Evolutionary conservation across 768 basidiomycete genomes (phyloP).

Genomic region (Boletus subcaerulescens): DNA sequence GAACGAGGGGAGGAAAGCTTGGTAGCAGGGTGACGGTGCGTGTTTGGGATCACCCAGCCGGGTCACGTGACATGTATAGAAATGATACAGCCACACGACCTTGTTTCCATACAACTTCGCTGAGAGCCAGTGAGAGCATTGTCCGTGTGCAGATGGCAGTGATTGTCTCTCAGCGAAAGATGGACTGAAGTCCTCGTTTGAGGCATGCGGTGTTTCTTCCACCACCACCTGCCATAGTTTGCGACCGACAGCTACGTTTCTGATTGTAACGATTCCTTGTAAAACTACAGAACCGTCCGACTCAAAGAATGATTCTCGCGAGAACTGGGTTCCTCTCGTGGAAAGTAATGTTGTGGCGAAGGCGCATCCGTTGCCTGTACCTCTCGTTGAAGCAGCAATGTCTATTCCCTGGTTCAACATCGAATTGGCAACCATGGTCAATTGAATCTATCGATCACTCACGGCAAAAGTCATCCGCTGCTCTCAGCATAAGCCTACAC

Average conservation of each 20-base stretch:
- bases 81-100: background rate
- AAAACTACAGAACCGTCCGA: background rate
- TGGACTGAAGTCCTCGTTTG: conserved; percentile 62
- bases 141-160: conserved; percentile 13
- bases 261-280: too few relatives aligned
- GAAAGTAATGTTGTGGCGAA: conserved; percentile 30
- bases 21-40: background rate
- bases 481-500: conserved; percentile 45
- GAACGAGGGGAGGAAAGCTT: background rate
- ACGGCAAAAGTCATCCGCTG: conserved; percentile 53
- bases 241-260: conserved; percentile 29
- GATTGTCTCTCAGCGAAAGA: conserved; percentile 34
- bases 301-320: conserved; percentile 22
- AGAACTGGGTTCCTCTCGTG: conserved; percentile 6
- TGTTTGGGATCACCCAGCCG: background rate
- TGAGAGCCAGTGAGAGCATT: conserved; percentile 14
- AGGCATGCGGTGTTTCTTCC: conserved; percentile 52
- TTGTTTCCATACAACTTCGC: conserved; percentile 17
- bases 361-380: conserved; percentile 50
- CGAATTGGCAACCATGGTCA: background rate
- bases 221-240: conserved; percentile 66
- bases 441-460: conserved; percentile 25
- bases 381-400: conserved; percentile 56
- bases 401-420: conserved; percentile 33
- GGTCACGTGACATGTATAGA: conserved; percentile 24